Evolutionary conservation across 805 yeast genomes (phyloP), one percentile per base, ranked within the genome.

Genomic region (Huiozyma sinensis): DNA sequence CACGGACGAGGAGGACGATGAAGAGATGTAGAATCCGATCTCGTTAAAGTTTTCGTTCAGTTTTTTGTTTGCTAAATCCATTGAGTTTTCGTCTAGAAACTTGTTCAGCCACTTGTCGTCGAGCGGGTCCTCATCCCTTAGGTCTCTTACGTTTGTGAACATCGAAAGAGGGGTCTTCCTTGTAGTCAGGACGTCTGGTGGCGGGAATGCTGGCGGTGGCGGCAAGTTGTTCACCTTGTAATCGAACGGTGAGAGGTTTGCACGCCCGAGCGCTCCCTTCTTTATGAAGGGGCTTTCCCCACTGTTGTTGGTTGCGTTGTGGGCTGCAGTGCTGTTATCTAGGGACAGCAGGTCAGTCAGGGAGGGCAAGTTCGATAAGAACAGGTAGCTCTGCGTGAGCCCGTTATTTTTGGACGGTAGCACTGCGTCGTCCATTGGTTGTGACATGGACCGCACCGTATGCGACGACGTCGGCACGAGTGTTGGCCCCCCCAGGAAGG

Each of bases 1-100:
- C 10, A 31, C 13, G 12, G 38, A 13, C 7, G 43, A 40, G 9
- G 46, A 40, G 1, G 44, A 28, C 6, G 44, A 35, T 6, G 31
- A 37, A 11, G 44, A 38, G 6, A 45, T 40, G 24, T 33, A 39
- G 46, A 82, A 80, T 0, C 87, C 87, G 42, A 81, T 73, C 41
- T 73, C 72, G 49, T 79, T 68, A 42, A 71, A 57, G 49, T 76
- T 45, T 70, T 68, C 12, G 8, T 24, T 28, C 1, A 39, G 7
- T 12, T 41, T 36, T 17, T 10, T 33, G n/a, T 46, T 41, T 8
- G 11, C n/a, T 8, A 31, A 31, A 28, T 10, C 13, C 11, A 33
- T 10, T 10, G 11, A 31, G 6, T 31, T 13, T 29, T 39, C 44
- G 2, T 33, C 41, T 24, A 49, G 34, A 35, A 46, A 47, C 40